Evolutionary conservation across 2,329 filamentous ascomycete species (phyloP), one percentile per base, ranked within the genome.

Genomic region (Trichoderma breve): DNA sequence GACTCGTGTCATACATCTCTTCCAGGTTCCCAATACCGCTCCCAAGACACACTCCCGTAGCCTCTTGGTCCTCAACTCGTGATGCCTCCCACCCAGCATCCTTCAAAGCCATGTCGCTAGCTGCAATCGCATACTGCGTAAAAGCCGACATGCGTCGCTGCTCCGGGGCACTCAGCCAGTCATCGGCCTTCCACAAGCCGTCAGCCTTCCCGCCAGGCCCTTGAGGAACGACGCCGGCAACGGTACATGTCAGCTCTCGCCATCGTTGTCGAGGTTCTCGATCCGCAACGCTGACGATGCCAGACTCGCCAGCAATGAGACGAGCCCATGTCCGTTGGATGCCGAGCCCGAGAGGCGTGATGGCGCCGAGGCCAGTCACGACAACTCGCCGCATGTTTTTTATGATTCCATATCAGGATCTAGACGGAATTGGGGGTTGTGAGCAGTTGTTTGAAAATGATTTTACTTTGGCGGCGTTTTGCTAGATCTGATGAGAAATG

Each of bases 21-120:
- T 97, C 92, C 51, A 99, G 87, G 77, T 96, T 98, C 18, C 96
- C 96, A 77, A 99, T 98, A 2, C 96, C 96, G 75, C 95, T 98
- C 2, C 96, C 96, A 53, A 99, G 86, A 78, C 95, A 97, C 1
- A 99, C 93, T 0, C 96, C 96, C 0, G 95, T 97, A 70, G 87
- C 86, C 78, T 97, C 92, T 28, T 88, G 86, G 71, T 95, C 89
- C 28, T 90, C 86, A 21, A 86, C 84, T 5, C 79, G 82, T 6
- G 83, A 83, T 0, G 91, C 90, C 63, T 87, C 85, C 93, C 95
- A 98, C 2, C 87, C 89, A 1, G 95, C 92, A 84, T 98, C 94
- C 32, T 88, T 82, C 66, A 99, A 84, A 0, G 96, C 96, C 87
- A 98, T 96, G 65, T 93, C 89, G 0, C 93, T 88, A 3, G 95